Evolutionary conservation across 2,329 filamentous ascomycete species (phyloP), one percentile per base, ranked within the genome.

Genomic region (Colletotrichum australisinense): DNA sequence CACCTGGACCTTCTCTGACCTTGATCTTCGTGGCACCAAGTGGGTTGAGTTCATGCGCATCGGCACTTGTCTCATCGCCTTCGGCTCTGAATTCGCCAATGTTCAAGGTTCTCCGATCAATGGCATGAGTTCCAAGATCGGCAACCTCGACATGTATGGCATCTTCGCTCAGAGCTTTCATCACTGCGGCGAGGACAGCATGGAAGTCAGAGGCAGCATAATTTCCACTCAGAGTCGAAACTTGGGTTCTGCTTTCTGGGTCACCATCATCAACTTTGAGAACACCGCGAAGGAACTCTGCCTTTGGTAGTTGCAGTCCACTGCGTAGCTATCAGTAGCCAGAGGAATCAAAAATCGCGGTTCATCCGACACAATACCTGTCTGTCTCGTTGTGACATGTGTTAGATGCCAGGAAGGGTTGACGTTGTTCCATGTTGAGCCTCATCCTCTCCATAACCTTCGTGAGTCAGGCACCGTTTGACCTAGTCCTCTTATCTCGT

Each of bases 201-300:
- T 72, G 32, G 69, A 72, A 64, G 46, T 24, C 9, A 52, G 63
- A 52, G 69, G 69, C 32, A 46, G 35, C n/a, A 42, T 55, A 53
- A 9, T 72, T 58, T 19, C 32, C 22, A 35, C 56, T 67, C 12
- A 19, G 24, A n/a, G n/a, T n/a, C n/a, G 52, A 32, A 32, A 30
- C 16, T 22, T 22, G 53, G 32, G 32, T 59, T 28, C 28, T n/a
- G 28, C 35, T 65, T 35, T n/a, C n/a, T 49, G 42, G 26, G 49
- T 22, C 53, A 58, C 28, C n/a, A 26, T 38, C 60, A 32, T 46
- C 26, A 14, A 35, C 49, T n/a, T 35, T 4, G 8, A 14, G 14
- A 8, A 42, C n/a, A 30, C 7, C 38, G 57, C 22, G 14, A 32
- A 59, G 38, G 42, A 16, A 53, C 1, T 59, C 42, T 11, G 19